A percentile compares a stretch with the other conserved stretches of the same genome.
These are phyloP conservation scores for Boletus subluridellus DNA, from an alignment of 1,284 basidiomycete genomes.

Conservation along the genomic window DNA sequence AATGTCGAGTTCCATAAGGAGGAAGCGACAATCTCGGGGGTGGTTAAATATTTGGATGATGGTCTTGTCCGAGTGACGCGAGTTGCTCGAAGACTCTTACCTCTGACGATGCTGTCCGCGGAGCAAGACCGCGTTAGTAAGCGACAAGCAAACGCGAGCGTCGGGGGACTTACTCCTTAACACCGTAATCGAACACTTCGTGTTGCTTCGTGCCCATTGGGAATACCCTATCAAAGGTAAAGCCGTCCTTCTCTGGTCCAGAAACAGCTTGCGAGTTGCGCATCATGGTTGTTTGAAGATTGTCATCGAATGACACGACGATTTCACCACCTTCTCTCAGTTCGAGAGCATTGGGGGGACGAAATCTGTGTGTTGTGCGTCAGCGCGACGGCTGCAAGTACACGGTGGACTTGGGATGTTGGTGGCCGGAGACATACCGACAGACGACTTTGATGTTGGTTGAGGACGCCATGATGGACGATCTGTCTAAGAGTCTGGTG, in stretches of 20 bases:
- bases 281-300: conserved; percentile 78
- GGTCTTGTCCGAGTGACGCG: background rate
- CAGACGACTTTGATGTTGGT: conserved; percentile 94
- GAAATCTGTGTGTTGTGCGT: conserved; percentile 62
- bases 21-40: conserved; percentile 4
- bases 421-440: conserved; percentile 56
- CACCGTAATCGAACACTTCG: conserved; percentile 98
- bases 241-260: conserved; percentile 87
- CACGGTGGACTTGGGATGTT: background rate
- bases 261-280: conserved; percentile 63
- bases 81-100: conserved; percentile 37
- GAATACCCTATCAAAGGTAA: conserved; percentile 97
- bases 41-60: background rate
- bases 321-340: conserved; percentile 86
- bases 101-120: conserved; percentile 67
- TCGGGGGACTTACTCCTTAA: conserved; percentile 76
- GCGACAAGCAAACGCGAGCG: conserved; percentile 11
- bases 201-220: conserved; percentile 88
- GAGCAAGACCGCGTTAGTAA: conserved; percentile 16
- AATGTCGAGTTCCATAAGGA: conserved; percentile 2
- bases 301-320: conserved; percentile 87
- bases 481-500: conserved; percentile 23
- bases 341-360: conserved; percentile 92
- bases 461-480: conserved; percentile 60
- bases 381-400: conserved; percentile 1